Evolutionary conservation across 202 grass and related monocot species (phyloP).

Genomic region (Cymbopogon flexuosus): DNA sequence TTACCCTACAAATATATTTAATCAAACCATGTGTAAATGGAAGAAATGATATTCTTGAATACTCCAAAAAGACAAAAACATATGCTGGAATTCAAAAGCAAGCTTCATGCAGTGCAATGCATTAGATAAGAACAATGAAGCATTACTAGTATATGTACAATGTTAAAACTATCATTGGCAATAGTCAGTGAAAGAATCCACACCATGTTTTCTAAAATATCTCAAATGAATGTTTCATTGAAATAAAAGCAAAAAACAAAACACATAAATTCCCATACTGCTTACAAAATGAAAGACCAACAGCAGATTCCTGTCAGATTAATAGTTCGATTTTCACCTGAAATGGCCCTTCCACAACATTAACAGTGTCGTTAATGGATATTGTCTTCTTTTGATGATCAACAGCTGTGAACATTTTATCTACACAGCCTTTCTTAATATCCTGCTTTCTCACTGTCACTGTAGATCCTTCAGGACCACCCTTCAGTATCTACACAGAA

Average conservation of each 20-base stretch:
- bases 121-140: not conserved
- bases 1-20: conserved; percentile 64
- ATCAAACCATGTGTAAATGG: conserved; percentile 25
- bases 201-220: not conserved
- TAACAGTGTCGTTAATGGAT: conserved; percentile 79
- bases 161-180: not conserved
- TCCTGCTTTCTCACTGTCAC: conserved; percentile 59
- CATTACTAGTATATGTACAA: not conserved
- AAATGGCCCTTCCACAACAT: conserved; percentile 58
- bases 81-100: conserved; percentile 17
- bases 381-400: conserved; percentile 69
- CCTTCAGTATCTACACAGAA: conserved; percentile 67
- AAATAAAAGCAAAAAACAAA: conserved; percentile 12
- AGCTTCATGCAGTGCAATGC: conserved; percentile 2
- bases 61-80: not conserved
- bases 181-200: not conserved
- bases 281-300: conserved; percentile 22
- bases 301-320: not conserved
- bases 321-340: conserved; percentile 48
- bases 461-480: conserved; percentile 62
- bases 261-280: not conserved
- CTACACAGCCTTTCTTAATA: conserved; percentile 63
- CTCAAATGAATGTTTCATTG: conserved; percentile 13
- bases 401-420: conserved; percentile 95
- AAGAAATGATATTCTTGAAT: conserved; percentile 18